Conservation (phyloP, 176 grass and related monocot species). For the Saccharum officinarum region DNA sequence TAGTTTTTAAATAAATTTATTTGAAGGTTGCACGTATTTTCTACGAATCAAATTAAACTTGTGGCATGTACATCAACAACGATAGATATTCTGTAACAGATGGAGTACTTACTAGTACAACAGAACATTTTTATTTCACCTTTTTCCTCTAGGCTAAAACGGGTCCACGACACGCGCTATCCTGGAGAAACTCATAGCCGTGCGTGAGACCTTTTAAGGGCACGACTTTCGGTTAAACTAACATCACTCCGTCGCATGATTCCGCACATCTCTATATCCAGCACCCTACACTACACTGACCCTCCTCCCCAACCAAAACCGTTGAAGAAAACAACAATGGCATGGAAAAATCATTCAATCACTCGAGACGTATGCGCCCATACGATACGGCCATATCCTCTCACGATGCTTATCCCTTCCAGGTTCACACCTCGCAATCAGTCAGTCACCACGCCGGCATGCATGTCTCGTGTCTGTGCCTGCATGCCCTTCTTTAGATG, state of each 20-base stretch:
- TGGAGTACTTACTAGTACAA: neutral
- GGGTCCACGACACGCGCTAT: neutral
- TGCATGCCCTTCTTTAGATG: neutral
- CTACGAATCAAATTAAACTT: too few relatives aligned
- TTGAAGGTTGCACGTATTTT: too few relatives aligned
- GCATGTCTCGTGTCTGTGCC: neutral
- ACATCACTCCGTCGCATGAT: neutral
- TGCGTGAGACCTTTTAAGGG: neutral
- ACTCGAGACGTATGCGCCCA: constrained; percentile 20
- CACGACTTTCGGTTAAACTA: neutral
- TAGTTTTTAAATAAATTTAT: too few relatives aligned
- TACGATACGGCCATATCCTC: neutral
- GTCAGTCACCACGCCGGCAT: constrained; percentile 5
- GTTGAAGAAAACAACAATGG: neutral
- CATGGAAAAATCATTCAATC: neutral
- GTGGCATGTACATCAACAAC: too few relatives aligned
- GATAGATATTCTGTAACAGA: too few relatives aligned
- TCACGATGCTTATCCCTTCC: constrained; percentile 20
- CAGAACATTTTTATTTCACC: neutral
- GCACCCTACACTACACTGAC: neutral
- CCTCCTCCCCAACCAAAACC: neutral
- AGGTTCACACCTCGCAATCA: constrained; percentile 36
- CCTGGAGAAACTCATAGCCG: constrained; percentile 12
- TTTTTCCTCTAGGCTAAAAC: neutral
- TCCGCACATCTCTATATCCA: neutral